Conservation (phyloP, 768 basidiomycete genomes). For the Coprinopsis cinerea region DNA sequence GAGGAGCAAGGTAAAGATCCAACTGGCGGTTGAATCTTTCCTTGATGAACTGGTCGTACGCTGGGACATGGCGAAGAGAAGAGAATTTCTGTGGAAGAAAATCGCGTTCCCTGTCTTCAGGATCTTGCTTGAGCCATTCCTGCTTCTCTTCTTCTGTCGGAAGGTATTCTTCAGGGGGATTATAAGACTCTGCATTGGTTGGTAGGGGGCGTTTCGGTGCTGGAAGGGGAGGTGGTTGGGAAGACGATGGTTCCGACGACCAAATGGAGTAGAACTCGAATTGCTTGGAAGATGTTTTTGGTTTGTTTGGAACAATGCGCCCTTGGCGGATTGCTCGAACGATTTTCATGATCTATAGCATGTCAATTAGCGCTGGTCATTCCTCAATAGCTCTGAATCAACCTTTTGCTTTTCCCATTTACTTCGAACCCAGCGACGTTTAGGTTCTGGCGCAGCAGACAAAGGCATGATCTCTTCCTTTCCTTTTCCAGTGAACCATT, state of each 20-base stretch:
- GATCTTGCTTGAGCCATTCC: constrained; percentile 77
- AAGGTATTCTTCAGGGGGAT: constrained; percentile 95
- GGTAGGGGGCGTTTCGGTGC: constrained; percentile 90
- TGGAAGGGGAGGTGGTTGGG: constrained; percentile 80
- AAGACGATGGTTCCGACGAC: constrained; percentile 64
- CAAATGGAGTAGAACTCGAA: constrained; percentile 84
- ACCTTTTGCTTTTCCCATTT: constrained; percentile 99
- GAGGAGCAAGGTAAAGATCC: constrained; percentile 93
- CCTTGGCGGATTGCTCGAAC: constrained; percentile 97
- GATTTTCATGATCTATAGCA: constrained; percentile 95
- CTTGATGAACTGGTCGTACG: constrained; percentile 86
- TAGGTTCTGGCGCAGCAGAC: constrained; percentile 88
- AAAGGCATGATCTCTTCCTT: constrained; percentile 95
- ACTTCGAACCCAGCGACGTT: constrained; percentile 92
- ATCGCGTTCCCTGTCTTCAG: constrained; percentile 85
- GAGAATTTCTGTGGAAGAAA: constrained; percentile 85
- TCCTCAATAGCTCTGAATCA: neutral
- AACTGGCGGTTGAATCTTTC: constrained; percentile 91
- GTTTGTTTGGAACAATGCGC: constrained; percentile 86
- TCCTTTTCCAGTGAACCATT: constrained; percentile 97
- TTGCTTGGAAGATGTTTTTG: constrained; percentile 56
- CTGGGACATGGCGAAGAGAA: constrained; percentile 85
- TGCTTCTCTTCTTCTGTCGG: constrained; percentile 76
- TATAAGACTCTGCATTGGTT: constrained; percentile 95
- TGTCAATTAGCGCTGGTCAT: neutral